Conservation (phyloP, 1,284 basidiomycete species). For the Paramarasmius palmivorus region DNA sequence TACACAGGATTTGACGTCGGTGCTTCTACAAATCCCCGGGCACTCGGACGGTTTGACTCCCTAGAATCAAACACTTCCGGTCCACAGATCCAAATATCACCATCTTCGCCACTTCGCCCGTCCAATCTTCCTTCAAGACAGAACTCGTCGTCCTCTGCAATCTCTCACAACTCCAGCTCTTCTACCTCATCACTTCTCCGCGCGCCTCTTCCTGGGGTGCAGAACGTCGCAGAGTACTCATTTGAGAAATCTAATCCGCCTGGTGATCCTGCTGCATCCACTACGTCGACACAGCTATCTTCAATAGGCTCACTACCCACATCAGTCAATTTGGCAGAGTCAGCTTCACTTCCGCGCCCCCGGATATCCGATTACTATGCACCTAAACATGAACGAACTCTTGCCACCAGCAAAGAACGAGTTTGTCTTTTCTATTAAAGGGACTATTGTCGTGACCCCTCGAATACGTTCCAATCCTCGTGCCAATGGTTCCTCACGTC, state of each 20-base stretch:
- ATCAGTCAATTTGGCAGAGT: conserved; percentile 23
- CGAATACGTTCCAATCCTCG: conserved; percentile 29
- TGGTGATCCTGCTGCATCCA: conserved; percentile 35
- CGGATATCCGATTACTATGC: conserved; percentile 62
- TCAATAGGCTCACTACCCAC: conserved; percentile 56
- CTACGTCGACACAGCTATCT: conserved; percentile 48
- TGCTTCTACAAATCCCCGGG: conserved; percentile 25
- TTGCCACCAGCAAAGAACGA: conserved; percentile 60
- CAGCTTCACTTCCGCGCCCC: conserved; percentile 35
- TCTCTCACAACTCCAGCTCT: conserved; percentile 10
- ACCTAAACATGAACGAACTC: conserved; percentile 77
- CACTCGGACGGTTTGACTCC: conserved; percentile 44
- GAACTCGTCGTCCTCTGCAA: conserved; percentile 38
- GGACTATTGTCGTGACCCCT: conserved; percentile 61
- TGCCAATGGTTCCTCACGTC: conserved; percentile 19
- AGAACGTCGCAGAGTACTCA: conserved; percentile 66
- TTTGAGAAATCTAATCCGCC: conserved; percentile 51
- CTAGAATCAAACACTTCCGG: conserved; percentile 39
- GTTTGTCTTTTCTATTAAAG: conserved; percentile 66
- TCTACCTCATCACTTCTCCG: conserved; percentile 66
- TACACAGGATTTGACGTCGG: conserved; percentile 70
- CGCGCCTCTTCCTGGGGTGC: conserved; percentile 60
- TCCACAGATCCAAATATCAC: conserved; percentile 23
- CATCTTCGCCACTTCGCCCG: conserved; percentile 17
- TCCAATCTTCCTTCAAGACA: conserved; percentile 30